These are phyloP conservation scores for Drosera spatulata DNA, from an alignment of 179 eudicot species.

Conservation along the genomic window DNA sequence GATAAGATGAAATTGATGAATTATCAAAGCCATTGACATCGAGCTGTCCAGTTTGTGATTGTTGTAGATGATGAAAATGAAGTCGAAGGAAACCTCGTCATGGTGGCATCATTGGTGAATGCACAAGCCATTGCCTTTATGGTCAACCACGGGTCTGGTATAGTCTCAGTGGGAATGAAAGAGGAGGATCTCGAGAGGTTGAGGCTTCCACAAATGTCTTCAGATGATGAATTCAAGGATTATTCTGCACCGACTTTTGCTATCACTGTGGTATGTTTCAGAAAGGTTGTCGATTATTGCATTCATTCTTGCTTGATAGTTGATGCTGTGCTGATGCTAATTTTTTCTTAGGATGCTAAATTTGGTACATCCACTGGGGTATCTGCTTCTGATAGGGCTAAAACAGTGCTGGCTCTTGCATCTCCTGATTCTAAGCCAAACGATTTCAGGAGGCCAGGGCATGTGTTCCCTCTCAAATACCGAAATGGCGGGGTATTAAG, in stretches of 20 bases:
- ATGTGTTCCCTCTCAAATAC: conserved; percentile 89
- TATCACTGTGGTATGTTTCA: conserved; percentile 64
- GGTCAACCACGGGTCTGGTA: conserved; percentile 83
- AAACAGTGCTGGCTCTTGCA: conserved; percentile 62
- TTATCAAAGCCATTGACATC: neutral
- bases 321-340: neutral
- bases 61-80: conserved; percentile 82
- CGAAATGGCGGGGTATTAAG: conserved; percentile 77
- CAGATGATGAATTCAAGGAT: conserved; percentile 43
- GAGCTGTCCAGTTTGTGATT: conserved; percentile 59
- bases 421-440: conserved; percentile 54
- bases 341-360: conserved; percentile 52
- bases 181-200: conserved; percentile 72
- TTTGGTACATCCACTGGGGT: conserved; percentile 72
- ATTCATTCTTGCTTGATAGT: neutral
- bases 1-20: neutral
- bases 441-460: conserved; percentile 86
- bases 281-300: neutral
- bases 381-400: conserved; percentile 88
- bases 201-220: conserved; percentile 77
- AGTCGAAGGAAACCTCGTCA: conserved; percentile 69
- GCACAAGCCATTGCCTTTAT: conserved; percentile 51
- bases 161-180: conserved; percentile 83
- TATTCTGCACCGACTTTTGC: conserved; percentile 74
- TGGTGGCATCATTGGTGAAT: conserved; percentile 64